Evolutionary conservation across 148 eudicot species (phyloP), one percentile per base, ranked within the genome.

Genomic region (Rhododendron simsii): DNA sequence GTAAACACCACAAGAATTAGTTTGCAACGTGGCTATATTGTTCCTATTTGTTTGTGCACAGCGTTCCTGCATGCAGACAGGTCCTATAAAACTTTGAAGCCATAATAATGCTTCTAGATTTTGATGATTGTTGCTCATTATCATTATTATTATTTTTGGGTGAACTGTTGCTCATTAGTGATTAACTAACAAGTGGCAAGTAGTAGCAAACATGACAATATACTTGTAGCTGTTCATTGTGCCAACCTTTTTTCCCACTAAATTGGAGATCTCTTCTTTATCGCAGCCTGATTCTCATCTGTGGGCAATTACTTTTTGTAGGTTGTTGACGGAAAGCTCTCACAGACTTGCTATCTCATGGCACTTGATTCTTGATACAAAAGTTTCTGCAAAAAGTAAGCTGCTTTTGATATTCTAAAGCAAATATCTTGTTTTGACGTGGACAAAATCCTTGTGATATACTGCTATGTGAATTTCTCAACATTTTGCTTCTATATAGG

Each of bases 281-380:
- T 37, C 71, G 2, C 75, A 53, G 47, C 82, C 23, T 76, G 18
- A 41, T 80, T 87, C 77, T 90, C 18, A 80, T 81, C 39, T 69
- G 10, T 73, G 57, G 50, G 80, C 67, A 6, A 1, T 84, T 75
- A 53, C 78, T 50, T 78, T 80, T 84, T 82, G 65, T 88, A 98
- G 99, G 97, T 98, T 88, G 99, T 98, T 85, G 98, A 98, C 89
- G 99, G 98, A 63, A 97, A 97, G 94, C 94, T 98, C 84, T 95
- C 99, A 74, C 98, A 98, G 86, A 98, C 98, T 86, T 97, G 99
- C 84, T 95, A 95, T 89, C 96, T 98, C 78, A 94, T 93, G 98
- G 99, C 99, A 18, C 93, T 98, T 61, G 98, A 98, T 90, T 90
- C 98, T 85, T 98, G 99, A 90, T 98, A 98, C 90, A n/a, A 95